Conservation (phyloP, 2,329 filamentous ascomycete genomes). For the Talaromyces rugulosus region DNA sequence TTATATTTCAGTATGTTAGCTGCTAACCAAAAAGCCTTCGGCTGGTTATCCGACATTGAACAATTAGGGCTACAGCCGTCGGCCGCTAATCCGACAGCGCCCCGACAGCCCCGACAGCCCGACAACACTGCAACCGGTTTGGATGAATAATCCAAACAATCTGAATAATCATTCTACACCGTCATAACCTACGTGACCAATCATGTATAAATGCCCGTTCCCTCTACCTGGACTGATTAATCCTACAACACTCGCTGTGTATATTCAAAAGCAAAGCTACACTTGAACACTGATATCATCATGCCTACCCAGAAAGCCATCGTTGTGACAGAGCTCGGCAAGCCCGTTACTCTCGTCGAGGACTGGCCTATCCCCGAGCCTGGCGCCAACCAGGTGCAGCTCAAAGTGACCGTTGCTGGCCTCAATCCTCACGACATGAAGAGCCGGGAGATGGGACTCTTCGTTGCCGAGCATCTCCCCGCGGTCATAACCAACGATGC, state of each 20-base stretch:
- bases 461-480: slow-evolving; percentile 27
- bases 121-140: neutral
- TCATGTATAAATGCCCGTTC: no score
- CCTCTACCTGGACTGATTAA: no score
- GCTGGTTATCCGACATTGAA: neutral
- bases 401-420: slow-evolving; percentile 32
- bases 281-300: neutral
- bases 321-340: neutral
- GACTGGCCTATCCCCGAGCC: slow-evolving; percentile 27
- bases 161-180: no score
- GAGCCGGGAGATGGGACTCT: slow-evolving; percentile 32
- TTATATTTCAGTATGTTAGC: no score
- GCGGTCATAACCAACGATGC: slow-evolving; percentile 33
- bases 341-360: neutral
- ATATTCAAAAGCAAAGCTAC: no score
- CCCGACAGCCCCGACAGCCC: neutral
- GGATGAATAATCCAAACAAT: no score
- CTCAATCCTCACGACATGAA: slow-evolving; percentile 36
- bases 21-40: no score
- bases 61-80: neutral
- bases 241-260: no score
- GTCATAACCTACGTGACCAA: no score
- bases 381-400: slow-evolving; percentile 28
- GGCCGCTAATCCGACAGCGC: neutral
- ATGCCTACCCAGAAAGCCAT: slow-evolving; percentile 4